phyloP scores from a whole-genome alignment of 192 early-diverging fungal genomes.

The Helicostylum pulchrum region DNA sequence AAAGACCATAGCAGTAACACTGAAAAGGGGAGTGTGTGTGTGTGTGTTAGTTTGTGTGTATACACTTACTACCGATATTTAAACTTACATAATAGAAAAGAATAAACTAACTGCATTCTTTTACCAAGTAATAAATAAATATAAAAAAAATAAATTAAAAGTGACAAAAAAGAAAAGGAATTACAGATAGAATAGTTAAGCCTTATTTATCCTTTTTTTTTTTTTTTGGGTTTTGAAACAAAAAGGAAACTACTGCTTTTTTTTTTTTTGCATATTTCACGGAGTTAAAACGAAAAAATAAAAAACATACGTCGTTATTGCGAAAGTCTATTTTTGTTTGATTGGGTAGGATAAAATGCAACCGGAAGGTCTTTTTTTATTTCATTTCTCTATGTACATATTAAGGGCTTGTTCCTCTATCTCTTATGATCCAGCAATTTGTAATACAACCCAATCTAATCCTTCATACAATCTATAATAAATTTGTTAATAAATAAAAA shows the following conservation, averaged over 20 bases:
- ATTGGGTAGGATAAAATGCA: no score
- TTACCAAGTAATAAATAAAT: background rate
- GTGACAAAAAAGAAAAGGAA: background rate
- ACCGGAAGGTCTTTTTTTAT: no score
- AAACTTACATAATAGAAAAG: constrained; percentile 5
- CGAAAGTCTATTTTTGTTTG: no score
- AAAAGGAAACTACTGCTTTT: no score
- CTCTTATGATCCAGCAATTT: constrained; percentile 26
- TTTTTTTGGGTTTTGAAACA: no score
- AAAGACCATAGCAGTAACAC: background rate
- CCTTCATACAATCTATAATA: constrained; percentile 51
- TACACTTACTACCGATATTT: background rate
- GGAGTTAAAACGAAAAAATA: no score
- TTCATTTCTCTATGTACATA: no score
- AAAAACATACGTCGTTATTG: no score
- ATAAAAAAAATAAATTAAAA: background rate
- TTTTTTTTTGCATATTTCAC: no score
- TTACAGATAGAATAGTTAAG: background rate
- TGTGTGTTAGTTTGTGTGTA: background rate
- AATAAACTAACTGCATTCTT: background rate
- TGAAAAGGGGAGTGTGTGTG: background rate
- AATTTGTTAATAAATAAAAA: no score
- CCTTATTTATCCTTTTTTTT: no score
- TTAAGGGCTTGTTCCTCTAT: no score
- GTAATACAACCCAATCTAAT: constrained; percentile 58